These are phyloP conservation scores for Leptographium wingfieldii DNA, from an alignment of 2,329 filamentous ascomycete genomes.

Conservation along the genomic window DNA sequence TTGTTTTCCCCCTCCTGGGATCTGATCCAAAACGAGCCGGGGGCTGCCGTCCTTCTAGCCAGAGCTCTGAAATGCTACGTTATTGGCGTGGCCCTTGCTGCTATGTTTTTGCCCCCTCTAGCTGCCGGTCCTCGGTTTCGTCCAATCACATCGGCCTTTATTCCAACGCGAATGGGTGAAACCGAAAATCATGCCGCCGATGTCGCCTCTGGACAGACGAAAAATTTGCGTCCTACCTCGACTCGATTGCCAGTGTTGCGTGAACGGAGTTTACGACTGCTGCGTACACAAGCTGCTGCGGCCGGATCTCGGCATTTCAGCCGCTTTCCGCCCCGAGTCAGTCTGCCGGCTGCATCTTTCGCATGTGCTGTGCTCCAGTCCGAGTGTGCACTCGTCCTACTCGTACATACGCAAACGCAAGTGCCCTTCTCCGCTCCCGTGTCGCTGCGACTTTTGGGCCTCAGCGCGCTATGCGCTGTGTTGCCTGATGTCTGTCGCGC, in stretches of 20 bases:
- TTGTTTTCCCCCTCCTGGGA: neutral
- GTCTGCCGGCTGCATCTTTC: neutral
- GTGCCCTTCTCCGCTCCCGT: no score
- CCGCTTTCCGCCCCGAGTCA: neutral
- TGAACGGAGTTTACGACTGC: neutral
- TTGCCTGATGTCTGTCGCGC: neutral
- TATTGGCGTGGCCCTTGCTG: no score
- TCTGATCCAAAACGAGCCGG: no score
- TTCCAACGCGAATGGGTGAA: constrained; percentile 5
- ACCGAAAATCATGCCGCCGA: constrained; percentile 1
- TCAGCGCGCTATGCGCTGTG: neutral
- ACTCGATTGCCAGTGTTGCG: neutral
- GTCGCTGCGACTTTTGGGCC: no score
- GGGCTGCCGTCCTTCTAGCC: neutral
- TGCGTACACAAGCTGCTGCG: neutral
- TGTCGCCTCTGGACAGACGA: constrained; percentile 6
- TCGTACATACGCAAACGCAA: neutral
- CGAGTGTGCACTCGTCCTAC: neutral
- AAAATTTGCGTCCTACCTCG: neutral
- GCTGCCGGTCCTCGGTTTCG: neutral
- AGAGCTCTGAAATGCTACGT: neutral
- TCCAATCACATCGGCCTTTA: constrained; percentile 7
- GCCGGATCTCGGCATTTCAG: neutral
- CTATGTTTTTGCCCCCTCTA: neutral
- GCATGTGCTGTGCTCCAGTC: neutral